These are phyloP conservation scores for Salix viminalis DNA, from an alignment of 345 rosid genomes.

Conservation along the genomic window DNA sequence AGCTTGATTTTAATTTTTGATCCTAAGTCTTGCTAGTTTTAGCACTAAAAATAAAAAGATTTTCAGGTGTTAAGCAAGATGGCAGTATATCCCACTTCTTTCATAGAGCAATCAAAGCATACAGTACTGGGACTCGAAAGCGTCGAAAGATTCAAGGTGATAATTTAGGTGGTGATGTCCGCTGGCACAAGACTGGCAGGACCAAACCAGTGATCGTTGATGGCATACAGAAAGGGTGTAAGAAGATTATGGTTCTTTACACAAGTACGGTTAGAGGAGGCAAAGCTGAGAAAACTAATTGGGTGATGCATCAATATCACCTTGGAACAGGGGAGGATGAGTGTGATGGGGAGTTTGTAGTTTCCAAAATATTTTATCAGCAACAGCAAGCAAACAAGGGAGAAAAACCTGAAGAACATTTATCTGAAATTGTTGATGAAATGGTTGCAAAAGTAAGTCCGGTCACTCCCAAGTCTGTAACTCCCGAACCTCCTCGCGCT, in stretches of 20 bases:
- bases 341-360: slow-evolving; percentile 71
- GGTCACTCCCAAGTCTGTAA: slow-evolving; percentile 61
- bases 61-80: slow-evolving; percentile 71
- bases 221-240: slow-evolving; percentile 78
- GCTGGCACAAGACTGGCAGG: slow-evolving; percentile 97
- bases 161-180: slow-evolving; percentile 62
- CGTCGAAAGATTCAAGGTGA: slow-evolving; percentile 87
- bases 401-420: slow-evolving; percentile 55
- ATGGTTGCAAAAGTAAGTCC: slow-evolving; percentile 55
- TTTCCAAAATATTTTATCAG: slow-evolving; percentile 81
- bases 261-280: slow-evolving; percentile 48
- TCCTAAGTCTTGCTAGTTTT: not conserved
- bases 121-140: slow-evolving; percentile 83
- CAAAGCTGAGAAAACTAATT: slow-evolving; percentile 76
- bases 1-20: slow-evolving; percentile 2
- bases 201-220: slow-evolving; percentile 75
- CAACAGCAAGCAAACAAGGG: slow-evolving; percentile 52
- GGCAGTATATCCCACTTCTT: slow-evolving; percentile 79
- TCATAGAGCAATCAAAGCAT: slow-evolving; percentile 83
- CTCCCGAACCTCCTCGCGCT: slow-evolving; percentile 57
- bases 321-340: slow-evolving; percentile 89
- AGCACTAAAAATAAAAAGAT: not conserved
- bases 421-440: slow-evolving; percentile 33
- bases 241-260: slow-evolving; percentile 94
- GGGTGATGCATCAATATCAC: slow-evolving; percentile 99